Percentiles rank a stretch among this genome's conserved stretches.
Evolutionary conservation across 2,329 filamentous ascomycete species (phyloP).

Genomic region (Colletotrichum sp.): DNA sequence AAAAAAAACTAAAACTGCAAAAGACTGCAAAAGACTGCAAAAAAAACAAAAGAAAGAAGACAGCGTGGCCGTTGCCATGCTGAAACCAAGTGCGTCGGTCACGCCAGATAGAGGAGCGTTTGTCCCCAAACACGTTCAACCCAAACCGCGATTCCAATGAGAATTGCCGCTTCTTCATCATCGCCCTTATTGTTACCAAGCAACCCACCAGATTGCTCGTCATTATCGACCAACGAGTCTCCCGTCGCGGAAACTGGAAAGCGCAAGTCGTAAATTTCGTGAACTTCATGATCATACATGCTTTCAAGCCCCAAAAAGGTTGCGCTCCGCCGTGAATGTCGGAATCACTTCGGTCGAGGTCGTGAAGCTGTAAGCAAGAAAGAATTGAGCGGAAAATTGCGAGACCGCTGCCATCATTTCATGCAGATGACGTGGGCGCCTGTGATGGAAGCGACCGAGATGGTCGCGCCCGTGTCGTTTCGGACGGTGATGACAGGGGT

Average conservation of each 20-base stretch:
- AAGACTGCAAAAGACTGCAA: neutral
- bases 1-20: neutral
- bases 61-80: neutral
- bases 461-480: slow-evolving; percentile 51
- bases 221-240: neutral
- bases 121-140: neutral
- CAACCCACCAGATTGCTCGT: neutral
- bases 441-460: slow-evolving; percentile 47
- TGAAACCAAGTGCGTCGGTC: neutral
- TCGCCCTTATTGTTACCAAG: neutral
- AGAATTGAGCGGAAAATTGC: neutral
- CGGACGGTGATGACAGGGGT: slow-evolving; percentile 60
- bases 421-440: slow-evolving; percentile 55
- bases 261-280: neutral
- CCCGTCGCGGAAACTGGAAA: neutral
- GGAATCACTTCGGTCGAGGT: neutral
- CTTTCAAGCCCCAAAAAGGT: neutral
- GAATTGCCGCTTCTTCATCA: neutral
- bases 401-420: slow-evolving; percentile 21
- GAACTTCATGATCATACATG: neutral
- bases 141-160: neutral
- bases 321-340: neutral
- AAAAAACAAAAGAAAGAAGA: neutral
- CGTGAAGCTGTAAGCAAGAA: neutral
- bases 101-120: neutral